Evolutionary conservation across 306 rosid species (phyloP), one percentile per base, ranked within the genome.

Genomic region (Boehmeria nivea): DNA sequence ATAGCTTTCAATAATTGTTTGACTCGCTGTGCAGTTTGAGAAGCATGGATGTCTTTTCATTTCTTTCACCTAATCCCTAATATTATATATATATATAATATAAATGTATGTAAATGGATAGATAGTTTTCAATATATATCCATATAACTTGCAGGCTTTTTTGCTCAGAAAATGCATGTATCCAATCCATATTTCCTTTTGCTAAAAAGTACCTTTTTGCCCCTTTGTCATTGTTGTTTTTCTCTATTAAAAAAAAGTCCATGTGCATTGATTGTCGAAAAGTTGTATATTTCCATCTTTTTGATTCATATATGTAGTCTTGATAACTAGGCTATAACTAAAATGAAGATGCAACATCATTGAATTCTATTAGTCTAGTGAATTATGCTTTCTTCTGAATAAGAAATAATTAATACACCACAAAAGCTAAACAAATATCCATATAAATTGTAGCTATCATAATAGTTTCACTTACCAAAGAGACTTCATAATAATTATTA

Each of bases 91-190:
- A 40, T 40, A 40, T 40, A 48, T 48, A 31, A 4, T 4, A 31
- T 31, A 0, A 31, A 28, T 28, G n/a, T n/a, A n/a, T n/a, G n/a
- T n/a, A n/a, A n/a, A n/a, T n/a, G n/a, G n/a, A n/a, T n/a, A n/a
- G n/a, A n/a, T n/a, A n/a, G n/a, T 28, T 28, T 28, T 28, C 8
- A 4, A 31, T 31, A 31, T 31, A 31, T 31, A n/a, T n/a, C n/a
- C n/a, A n/a, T 36, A 17, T 17, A 55, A 55, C 31, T 21, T 55
- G 59, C 26, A 21, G 33, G 20, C 24, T 57, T 43, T 57, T 39
- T 40, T 40, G 15, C 14, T 0, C 22, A 25, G 27, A 45, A 56
- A 8, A 13, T 20, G 21, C 45, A 8, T 36, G 18, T 45, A 42
- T 57, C n/a, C 50, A 38, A 4, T n/a, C n/a, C n/a, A 1, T 6